These are phyloP conservation scores for Peronosclerospora sorghi DNA, from an alignment of 352 stramenopile species.

Conservation along the genomic window DNA sequence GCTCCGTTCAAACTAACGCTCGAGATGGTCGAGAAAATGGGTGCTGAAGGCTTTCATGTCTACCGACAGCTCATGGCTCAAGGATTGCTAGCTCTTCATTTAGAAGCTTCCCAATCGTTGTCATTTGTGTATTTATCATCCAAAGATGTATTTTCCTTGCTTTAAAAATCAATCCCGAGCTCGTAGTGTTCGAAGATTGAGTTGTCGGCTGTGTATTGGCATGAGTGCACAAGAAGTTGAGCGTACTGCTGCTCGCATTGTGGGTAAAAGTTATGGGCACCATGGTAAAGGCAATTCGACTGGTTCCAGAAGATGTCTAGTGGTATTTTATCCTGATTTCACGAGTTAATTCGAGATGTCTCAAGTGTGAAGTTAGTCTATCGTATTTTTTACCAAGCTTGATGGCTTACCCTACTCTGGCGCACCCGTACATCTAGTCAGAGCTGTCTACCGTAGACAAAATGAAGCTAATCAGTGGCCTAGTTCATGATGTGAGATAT, in stretches of 20 bases:
- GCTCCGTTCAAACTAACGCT: slow-evolving; percentile 97
- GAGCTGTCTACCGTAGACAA: no score
- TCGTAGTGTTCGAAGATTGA: slow-evolving; percentile 34
- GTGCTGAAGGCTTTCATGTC: slow-evolving; percentile 73
- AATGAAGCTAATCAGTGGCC: no score
- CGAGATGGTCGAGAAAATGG: slow-evolving; percentile 95
- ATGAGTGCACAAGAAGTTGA: slow-evolving; percentile 43
- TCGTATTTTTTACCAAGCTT: no score
- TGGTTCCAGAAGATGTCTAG: slow-evolving; percentile 83
- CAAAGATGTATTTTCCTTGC: slow-evolving; percentile 86
- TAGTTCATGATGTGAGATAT: no score
- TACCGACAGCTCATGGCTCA: slow-evolving; percentile 89
- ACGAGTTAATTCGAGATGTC: background rate
- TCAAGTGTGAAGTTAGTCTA: no score
- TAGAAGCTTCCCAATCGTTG: slow-evolving; percentile 88
- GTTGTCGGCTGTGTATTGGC: slow-evolving; percentile 48
- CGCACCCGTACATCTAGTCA: no score
- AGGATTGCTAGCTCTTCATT: slow-evolving; percentile 90
- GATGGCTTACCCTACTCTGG: no score
- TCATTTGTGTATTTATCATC: slow-evolving; percentile 86
- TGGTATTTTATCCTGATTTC: slow-evolving; percentile 45
- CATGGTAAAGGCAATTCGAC: slow-evolving; percentile 78
- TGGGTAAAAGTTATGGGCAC: slow-evolving; percentile 68
- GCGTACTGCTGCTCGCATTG: slow-evolving; percentile 39
- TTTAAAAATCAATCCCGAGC: slow-evolving; percentile 52